Base-by-base conservation (phyloP, 106 monocot species). In the Triglochin maritima region DNA sequence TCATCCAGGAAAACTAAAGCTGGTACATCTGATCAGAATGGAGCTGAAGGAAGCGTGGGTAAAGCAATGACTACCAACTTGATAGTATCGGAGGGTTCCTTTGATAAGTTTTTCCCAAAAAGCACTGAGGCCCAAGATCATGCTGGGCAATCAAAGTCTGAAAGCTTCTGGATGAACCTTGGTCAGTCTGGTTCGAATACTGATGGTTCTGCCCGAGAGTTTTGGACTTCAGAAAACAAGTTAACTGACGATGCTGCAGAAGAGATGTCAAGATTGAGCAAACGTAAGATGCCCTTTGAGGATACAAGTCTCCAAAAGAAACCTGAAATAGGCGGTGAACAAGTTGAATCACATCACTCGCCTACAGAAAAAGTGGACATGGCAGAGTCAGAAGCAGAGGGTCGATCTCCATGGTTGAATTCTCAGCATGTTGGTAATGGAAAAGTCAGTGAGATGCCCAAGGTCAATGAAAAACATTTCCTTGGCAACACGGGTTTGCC, bases 351-450 rank as follows among this genome's bases (percentile, higher is more conserved):
- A 56, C 46, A 6, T 66, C 62, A 51, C 6, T 91, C 81, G 0
- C 72, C 71, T 17, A 84, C 80, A 67, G 91, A 89, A 67, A 85
- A 85, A 59, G 96, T 86, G 44, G 88, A 82, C 72, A 88, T 82
- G 45, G 81, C 80, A 12, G 90, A 87, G 65, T 87, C 90, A 65
- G 87, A 87, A 77, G 77, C 79, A 42, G 96, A 88, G 58, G 96
- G 83, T 13, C 83, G 91, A 46, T 77, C 77, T 9, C 86, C 85
- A 68, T 82, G 84, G 80, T 71, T 83, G 69, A 80, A 70, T 61
- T 73, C 82, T 46, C 76, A 76, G 29, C 66, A 46, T 44, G 90
- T 81, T 16, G 82, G 78, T n/a, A 79, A 70, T 70, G 13, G 78
- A 9, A 81, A 81, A 59, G 60, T 62, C 43, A 74, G 74, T 9